These are phyloP conservation scores for Magnusiomyces tetraspermus DNA, from an alignment of 1,139 yeast species.

Conservation along the genomic window DNA sequence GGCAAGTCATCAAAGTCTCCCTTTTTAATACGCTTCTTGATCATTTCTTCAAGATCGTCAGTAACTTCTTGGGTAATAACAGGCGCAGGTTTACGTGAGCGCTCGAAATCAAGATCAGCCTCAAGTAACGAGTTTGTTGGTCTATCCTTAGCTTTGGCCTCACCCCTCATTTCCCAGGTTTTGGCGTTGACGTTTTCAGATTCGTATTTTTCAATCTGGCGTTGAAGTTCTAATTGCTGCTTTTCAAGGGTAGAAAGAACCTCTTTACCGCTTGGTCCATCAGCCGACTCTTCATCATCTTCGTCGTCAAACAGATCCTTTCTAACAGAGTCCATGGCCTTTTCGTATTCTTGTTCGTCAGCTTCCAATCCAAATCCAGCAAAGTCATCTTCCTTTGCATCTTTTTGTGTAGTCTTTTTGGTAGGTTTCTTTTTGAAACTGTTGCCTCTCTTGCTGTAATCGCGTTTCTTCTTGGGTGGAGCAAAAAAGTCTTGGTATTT, in stretches of 20 bases:
- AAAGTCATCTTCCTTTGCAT: slow-evolving; percentile 40
- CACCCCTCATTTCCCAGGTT: slow-evolving; percentile 93
- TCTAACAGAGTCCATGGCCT: slow-evolving; percentile 47
- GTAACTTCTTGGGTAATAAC: slow-evolving; percentile 84
- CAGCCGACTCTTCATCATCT: slow-evolving; percentile 31
- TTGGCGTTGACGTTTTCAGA: slow-evolving; percentile 83
- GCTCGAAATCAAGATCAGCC: slow-evolving; percentile 57
- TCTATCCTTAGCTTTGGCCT: slow-evolving; percentile 69
- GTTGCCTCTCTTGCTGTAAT: slow-evolving; percentile 2
- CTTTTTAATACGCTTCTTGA: slow-evolving; percentile 65
- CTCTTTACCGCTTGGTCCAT: slow-evolving; percentile 25
- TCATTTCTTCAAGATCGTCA: slow-evolving; percentile 78
- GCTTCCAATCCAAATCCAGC: slow-evolving; percentile 54
- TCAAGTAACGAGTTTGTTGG: slow-evolving; percentile 72
- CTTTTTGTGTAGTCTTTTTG: slow-evolving; percentile 11
- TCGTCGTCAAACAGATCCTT: slow-evolving; percentile 47
- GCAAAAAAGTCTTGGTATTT: slow-evolving; percentile 36
- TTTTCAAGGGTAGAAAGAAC: slow-evolving; percentile 70
- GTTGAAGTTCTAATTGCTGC: slow-evolving; percentile 67
- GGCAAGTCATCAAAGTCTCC: slow-evolving; percentile 80
- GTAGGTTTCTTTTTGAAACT: slow-evolving; percentile 17
- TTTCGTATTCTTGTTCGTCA: slow-evolving; percentile 41
- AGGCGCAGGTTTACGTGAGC: slow-evolving; percentile 79
- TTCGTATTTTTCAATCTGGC: slow-evolving; percentile 71
- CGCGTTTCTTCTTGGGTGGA: slow-evolving; percentile 25